Conservation (phyloP, 495 filamentous ascomycete species). For the Aspergillus coremiiformis region DNA sequence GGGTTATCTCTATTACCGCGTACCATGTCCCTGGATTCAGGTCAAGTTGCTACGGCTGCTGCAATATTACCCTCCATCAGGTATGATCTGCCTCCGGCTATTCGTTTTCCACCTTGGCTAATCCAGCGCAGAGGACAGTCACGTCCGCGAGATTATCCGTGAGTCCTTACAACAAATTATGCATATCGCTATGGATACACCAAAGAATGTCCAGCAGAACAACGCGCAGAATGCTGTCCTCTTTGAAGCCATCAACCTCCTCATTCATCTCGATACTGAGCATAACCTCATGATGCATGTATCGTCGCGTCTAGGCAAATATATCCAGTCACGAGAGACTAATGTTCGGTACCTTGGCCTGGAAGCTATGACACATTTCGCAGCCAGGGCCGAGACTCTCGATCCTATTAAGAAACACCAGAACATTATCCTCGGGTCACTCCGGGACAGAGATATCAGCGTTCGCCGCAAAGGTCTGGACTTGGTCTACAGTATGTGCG, state of each 20-base stretch:
- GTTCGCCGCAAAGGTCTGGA: slow-evolving; percentile 94
- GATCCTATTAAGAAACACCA: slow-evolving; percentile 99
- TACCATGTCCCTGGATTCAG: slow-evolving; percentile 98
- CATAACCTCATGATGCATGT: slow-evolving; percentile 95
- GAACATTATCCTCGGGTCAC: slow-evolving; percentile 85
- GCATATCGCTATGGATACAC: slow-evolving; percentile 82
- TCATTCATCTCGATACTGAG: slow-evolving; percentile 98
- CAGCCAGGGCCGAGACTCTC: slow-evolving; percentile 86
- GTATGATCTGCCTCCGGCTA: slow-evolving; percentile 41
- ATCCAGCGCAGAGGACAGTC: slow-evolving; percentile 65
- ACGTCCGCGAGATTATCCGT: slow-evolving; percentile 84
- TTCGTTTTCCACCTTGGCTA: slow-evolving; percentile 3
- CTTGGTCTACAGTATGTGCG: slow-evolving; percentile 99
- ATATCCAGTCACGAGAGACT: slow-evolving; percentile 94
- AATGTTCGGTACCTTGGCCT: slow-evolving; percentile 96
- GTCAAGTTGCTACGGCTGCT: slow-evolving; percentile 85
- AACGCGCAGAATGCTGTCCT: slow-evolving; percentile 98
- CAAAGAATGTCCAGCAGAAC: slow-evolving; percentile 98
- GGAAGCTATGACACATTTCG: slow-evolving; percentile 97
- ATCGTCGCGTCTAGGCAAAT: slow-evolving; percentile 86
- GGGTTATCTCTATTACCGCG: slow-evolving; percentile 97
- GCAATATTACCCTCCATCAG: slow-evolving; percentile 94
- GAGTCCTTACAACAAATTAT: slow-evolving; percentile 87
- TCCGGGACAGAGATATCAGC: slow-evolving; percentile 94
- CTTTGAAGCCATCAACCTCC: slow-evolving; percentile 97